Evolutionary conservation across 1,139 yeast species (phyloP), one percentile per base, ranked within the genome.

Genomic region (Saccharomyces hybrid): DNA sequence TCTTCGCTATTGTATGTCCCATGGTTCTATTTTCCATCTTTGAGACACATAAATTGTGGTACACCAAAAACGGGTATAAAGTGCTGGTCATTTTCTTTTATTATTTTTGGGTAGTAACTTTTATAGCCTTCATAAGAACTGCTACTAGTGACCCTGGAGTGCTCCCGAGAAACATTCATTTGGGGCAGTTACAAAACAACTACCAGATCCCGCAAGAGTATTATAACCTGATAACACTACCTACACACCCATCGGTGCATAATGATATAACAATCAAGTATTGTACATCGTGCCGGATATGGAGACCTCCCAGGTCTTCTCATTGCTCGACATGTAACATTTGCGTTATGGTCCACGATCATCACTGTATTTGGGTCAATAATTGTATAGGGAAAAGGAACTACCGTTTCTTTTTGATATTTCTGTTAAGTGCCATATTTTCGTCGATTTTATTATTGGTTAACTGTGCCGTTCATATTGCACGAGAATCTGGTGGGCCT

Each of bases 281-380:
- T 59, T 81, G 85, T 59, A 54, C 72, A 2, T 82, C 93, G 0
- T 88, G 96, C 67, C 70, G 78, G 13, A 71, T 80, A 25, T 77
- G 85, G 78, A 76, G 90, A 59, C 90, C 93, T 1, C 89, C 91
- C 1, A 69, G 96, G 54, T 66, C 81, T 1, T 73, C 79, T 47
- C 96, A 88, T 67, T 88, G 96, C 64, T 78, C 87, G 2, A 72
- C 73, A 5, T 88, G 96, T 66, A 77, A 79, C 53, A 73, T 75
- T 46, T 88, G 96, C 64, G 72, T 83, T 3, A 64, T 73, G 54
- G 69, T 80, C 34, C 83, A 80, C 64, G 96, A 88, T 66, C 96
- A 88, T 66, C 96, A 88, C 69, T 88, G 96, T 65, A 69, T 80
- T 7, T 88, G 93, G 91, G 69, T 88, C 57, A 85, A 86, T 65